phyloP scores from a whole-genome alignment of 805 yeast genomes.

The Metschnikowia matae region DNA sequence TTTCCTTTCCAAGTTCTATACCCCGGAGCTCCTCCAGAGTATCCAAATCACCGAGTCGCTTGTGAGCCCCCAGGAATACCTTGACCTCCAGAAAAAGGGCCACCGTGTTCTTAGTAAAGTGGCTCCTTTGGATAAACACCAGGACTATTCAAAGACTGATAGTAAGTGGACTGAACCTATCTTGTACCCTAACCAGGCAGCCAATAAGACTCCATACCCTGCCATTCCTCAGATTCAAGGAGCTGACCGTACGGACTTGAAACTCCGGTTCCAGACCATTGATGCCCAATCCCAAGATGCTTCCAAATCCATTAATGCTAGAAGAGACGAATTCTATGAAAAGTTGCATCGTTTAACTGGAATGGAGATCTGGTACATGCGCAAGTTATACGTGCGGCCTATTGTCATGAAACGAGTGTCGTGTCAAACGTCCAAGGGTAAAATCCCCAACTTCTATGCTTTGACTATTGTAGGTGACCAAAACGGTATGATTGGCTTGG shows the following conservation, averaged over 20 bases:
- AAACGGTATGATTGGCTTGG: constrained; percentile 91
- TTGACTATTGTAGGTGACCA: constrained; percentile 89
- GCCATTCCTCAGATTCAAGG: constrained; percentile 52
- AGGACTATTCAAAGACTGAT: constrained; percentile 68
- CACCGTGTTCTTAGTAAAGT: constrained; percentile 41
- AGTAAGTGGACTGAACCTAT: constrained; percentile 70
- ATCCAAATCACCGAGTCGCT: constrained; percentile 76
- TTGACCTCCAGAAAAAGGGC: constrained; percentile 32
- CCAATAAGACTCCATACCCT: constrained; percentile 52
- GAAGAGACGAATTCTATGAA: constrained; percentile 38
- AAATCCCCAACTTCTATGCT: constrained; percentile 75
- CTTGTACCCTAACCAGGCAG: constrained; percentile 47
- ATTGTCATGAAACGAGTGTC: constrained; percentile 75
- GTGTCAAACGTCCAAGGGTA: constrained; percentile 90
- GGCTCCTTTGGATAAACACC: constrained; percentile 60
- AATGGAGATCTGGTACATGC: constrained; percentile 56
- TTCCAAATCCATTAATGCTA: constrained; percentile 1
- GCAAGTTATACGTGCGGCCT: constrained; percentile 59
- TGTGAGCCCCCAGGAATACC: constrained; percentile 62
- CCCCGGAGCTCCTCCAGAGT: constrained; percentile 75
- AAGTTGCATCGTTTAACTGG: constrained; percentile 64
- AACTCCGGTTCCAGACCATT: constrained; percentile 28
- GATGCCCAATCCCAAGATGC: constrained; percentile 6
- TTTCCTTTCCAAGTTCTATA: constrained; percentile 68
- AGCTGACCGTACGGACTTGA: constrained; percentile 45